Evolutionary conservation across 441 rosid genomes (phyloP).

Genomic region (Bruguiera hainesii): DNA sequence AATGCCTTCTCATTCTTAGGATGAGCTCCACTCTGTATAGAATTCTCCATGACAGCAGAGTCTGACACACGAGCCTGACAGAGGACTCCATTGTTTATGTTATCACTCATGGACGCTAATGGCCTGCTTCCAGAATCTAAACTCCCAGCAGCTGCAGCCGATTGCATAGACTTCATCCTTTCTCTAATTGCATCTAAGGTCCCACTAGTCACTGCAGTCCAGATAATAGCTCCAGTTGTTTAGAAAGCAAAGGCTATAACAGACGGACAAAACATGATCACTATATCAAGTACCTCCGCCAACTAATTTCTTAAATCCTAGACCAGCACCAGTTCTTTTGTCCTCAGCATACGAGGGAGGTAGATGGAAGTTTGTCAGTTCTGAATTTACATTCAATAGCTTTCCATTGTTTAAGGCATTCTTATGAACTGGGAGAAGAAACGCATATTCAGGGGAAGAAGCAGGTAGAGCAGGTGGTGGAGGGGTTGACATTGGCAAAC

Average conservation of each 20-base stretch:
- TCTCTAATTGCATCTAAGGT: slow-evolving; percentile 95
- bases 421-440: slow-evolving; percentile 59
- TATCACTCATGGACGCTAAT: slow-evolving; percentile 50
- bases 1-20: slow-evolving; percentile 99
- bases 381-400: slow-evolving; percentile 51
- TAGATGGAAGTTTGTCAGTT: slow-evolving; percentile 52
- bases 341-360: slow-evolving; percentile 60
- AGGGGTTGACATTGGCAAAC: slow-evolving; percentile 87
- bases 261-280: too few relatives aligned
- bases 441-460: slow-evolving; percentile 80
- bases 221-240: background rate
- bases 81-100: slow-evolving; percentile 37
- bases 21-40: slow-evolving; percentile 56
- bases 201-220: slow-evolving; percentile 58
- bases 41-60: slow-evolving; percentile 37
- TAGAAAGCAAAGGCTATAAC: background rate
- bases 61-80: slow-evolving; percentile 36
- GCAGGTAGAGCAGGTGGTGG: slow-evolving; percentile 71
- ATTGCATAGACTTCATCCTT: slow-evolving; percentile 97
- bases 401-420: slow-evolving; percentile 56
- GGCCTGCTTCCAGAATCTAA: slow-evolving; percentile 58
- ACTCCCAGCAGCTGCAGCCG: slow-evolving; percentile 72
- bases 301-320: slow-evolving; percentile 47
- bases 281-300: slow-evolving; percentile 43
- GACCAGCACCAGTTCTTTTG: slow-evolving; percentile 35